Evolutionary conservation across 1,139 yeast species (phyloP).

Genomic region (Protomyces lactucae-debilis): DNA sequence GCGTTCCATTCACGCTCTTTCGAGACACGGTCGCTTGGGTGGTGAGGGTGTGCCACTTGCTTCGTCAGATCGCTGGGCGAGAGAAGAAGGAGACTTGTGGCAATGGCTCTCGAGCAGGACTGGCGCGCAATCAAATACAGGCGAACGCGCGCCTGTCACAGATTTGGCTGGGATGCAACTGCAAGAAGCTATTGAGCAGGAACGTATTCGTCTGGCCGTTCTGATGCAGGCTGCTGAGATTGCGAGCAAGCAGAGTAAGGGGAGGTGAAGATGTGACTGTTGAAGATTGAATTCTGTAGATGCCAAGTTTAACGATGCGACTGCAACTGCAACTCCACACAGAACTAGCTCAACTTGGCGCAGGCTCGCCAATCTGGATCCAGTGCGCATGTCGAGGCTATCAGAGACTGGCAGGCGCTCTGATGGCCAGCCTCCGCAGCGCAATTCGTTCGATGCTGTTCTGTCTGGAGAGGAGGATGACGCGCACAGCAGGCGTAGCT

Average conservation of each 20-base stretch:
- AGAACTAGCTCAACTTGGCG: too few relatives aligned
- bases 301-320: background rate
- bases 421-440: background rate
- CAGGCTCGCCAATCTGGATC: too few relatives aligned
- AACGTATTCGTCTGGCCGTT: background rate
- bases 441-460: background rate
- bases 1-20: background rate
- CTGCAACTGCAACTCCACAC: too few relatives aligned
- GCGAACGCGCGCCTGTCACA: background rate
- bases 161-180: conserved; percentile 12
- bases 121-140: background rate
- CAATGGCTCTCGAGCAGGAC: conserved; percentile 12
- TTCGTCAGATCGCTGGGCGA: conserved; percentile 4
- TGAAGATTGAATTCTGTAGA: background rate
- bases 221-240: background rate
- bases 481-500: background rate
- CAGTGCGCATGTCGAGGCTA: too few relatives aligned
- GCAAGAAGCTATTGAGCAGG: conserved; percentile 14
- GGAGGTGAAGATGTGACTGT: background rate
- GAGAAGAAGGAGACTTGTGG: conserved; percentile 17
- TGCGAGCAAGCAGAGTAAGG: too few relatives aligned
- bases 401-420: background rate
- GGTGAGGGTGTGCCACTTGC: background rate
- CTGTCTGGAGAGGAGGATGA: background rate
- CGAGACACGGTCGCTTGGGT: background rate